phyloP scores from a whole-genome alignment of 2,329 filamentous ascomycete genomes.

The Lachnum nothofagi region DNA sequence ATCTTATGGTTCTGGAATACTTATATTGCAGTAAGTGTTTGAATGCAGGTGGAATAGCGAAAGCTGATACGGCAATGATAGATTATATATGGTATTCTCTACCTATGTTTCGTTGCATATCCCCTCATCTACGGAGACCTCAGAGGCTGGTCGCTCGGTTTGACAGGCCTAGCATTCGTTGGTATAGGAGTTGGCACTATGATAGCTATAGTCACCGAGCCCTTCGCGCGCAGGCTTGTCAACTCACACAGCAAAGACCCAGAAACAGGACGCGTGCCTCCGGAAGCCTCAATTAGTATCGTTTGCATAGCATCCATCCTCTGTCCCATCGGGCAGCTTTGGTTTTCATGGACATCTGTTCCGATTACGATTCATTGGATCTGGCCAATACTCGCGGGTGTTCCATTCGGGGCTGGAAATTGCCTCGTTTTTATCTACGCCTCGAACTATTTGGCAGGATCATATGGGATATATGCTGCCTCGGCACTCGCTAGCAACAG shows the following conservation, averaged over 20 bases:
- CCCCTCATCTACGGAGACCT: conserved; percentile 71
- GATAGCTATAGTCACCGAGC: conserved; percentile 58
- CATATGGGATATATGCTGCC: conserved; percentile 77
- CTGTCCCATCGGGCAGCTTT: conserved; percentile 72
- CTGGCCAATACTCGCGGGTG: conserved; percentile 69
- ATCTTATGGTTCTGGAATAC: conserved; percentile 69
- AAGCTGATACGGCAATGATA: conserved; percentile 3
- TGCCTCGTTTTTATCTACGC: conserved; percentile 77
- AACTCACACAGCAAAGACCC: conserved; percentile 71
- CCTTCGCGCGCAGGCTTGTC: conserved; percentile 71
- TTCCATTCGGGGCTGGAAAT: conserved; percentile 76
- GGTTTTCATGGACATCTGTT: conserved; percentile 83
- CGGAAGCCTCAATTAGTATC: conserved; percentile 75
- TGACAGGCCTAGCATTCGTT: conserved; percentile 72
- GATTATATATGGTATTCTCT: conserved; percentile 79
- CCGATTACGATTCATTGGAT: conserved; percentile 75
- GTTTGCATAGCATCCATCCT: conserved; percentile 73
- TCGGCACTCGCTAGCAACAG: conserved; percentile 76
- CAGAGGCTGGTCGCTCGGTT: conserved; percentile 71
- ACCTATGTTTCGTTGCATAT: conserved; percentile 86
- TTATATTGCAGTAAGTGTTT: conserved; percentile 53
- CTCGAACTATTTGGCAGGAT: conserved; percentile 71
- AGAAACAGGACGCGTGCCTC: conserved; percentile 64
- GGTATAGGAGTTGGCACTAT: conserved; percentile 64
- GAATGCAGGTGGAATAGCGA: too few species aligned